phyloP scores from a whole-genome alignment of 805 yeast genomes.

The Suhomyces canberraensis region DNA sequence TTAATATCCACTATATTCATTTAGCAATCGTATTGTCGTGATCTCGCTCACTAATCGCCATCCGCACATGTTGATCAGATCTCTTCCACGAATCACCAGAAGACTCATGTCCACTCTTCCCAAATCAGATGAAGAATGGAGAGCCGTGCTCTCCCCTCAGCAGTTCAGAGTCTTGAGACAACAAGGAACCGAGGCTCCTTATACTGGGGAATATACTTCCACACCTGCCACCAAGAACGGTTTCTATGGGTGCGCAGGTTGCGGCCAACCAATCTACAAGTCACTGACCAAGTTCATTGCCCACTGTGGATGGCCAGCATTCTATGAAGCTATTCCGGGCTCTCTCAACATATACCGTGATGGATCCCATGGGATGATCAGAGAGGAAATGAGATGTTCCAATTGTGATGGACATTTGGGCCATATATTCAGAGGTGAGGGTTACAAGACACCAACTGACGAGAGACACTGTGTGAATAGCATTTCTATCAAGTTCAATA shows the following conservation, averaged over 20 bases:
- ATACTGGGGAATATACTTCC: slow-evolving; percentile 56
- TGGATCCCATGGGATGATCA: slow-evolving; percentile 64
- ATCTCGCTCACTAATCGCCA: no score
- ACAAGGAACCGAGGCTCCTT: slow-evolving; percentile 69
- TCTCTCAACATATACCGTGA: slow-evolving; percentile 65
- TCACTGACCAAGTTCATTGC: slow-evolving; percentile 81
- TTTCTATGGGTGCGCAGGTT: slow-evolving; percentile 80
- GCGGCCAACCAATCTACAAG: slow-evolving; percentile 74
- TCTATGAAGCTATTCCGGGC: slow-evolving; percentile 85
- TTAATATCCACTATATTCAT: no score
- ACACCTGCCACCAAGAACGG: slow-evolving; percentile 56
- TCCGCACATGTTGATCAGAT: no score
- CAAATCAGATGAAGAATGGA: slow-evolving; percentile 68
- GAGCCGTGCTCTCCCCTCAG: slow-evolving; percentile 66
- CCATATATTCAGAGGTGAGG: slow-evolving; percentile 93
- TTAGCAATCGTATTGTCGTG: no score
- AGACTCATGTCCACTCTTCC: no score
- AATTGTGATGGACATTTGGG: slow-evolving; percentile 94
- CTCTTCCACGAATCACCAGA: no score
- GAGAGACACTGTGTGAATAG: slow-evolving; percentile 95
- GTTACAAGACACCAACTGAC: slow-evolving; percentile 82
- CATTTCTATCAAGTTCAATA: slow-evolving; percentile 63
- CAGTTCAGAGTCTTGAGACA: slow-evolving; percentile 78
- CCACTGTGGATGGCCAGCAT: slow-evolving; percentile 98
- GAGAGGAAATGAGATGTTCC: slow-evolving; percentile 87